Conservation (phyloP, 371 early-diverging fungal species). For the Mucor velutinosus region DNA sequence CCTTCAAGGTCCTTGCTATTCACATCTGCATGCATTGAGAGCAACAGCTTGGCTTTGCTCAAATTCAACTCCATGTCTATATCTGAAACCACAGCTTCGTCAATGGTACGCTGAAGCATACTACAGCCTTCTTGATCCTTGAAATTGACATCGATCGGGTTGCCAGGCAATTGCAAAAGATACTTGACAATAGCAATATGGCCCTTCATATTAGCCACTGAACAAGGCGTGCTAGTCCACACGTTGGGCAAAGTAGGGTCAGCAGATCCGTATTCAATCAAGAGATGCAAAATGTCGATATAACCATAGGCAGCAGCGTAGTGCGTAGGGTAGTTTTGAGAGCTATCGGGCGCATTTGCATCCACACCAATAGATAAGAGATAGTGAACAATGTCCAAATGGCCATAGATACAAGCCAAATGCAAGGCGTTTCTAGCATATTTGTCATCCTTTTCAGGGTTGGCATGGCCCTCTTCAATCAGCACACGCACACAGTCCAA, state of each 20-base stretch:
- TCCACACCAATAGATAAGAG: conserved; percentile 52
- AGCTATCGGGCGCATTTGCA: conserved; percentile 51
- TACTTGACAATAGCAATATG: conserved; percentile 51
- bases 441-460: conserved; percentile 48
- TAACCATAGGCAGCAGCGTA: conserved; percentile 65
- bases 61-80: conserved; percentile 41
- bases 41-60: conserved; percentile 36
- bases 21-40: conserved; percentile 46
- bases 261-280: conserved; percentile 48
- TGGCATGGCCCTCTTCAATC: conserved; percentile 49
- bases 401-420: conserved; percentile 55
- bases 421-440: conserved; percentile 54
- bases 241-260: conserved; percentile 46
- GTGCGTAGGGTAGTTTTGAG: conserved; percentile 54
- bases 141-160: conserved; percentile 47
- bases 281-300: conserved; percentile 39
- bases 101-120: conserved; percentile 51
- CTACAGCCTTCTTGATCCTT: conserved; percentile 51
- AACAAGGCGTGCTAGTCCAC: conserved; percentile 63
- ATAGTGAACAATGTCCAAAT: conserved; percentile 39
- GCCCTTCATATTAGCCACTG: conserved; percentile 64
- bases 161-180: conserved; percentile 38
- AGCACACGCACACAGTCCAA: conserved; percentile 48
- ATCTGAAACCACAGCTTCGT: conserved; percentile 13
- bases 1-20: conserved; percentile 48